Evolutionary conservation across 2,329 filamentous ascomycete species (phyloP), one percentile per base, ranked within the genome.

Genomic region (Calonectria pseudoreteaudii): DNA sequence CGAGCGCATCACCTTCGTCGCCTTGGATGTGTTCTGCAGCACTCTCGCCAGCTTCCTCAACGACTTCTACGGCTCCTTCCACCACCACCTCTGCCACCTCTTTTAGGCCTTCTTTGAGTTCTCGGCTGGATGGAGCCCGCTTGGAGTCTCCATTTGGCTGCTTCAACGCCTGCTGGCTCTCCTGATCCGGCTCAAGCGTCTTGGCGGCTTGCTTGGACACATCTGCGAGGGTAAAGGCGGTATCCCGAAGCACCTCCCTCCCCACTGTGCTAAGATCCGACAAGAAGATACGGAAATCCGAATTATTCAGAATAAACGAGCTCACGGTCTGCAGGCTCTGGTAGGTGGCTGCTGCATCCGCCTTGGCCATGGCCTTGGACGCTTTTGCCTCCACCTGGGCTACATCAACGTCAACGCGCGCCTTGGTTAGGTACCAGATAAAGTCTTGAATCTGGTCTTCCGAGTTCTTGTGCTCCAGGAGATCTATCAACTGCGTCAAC

Each of bases 381-480:
- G 81, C 80, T 41, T 80, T 78, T 2, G 79, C 79, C 8, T 75
- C 78, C 16, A 85, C 78, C 26, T 83, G 79, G 7, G 77, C 79
- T 9, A 81, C 74, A 53, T 85, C 83, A 1, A 84, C 74, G 7
- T 84, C 76, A 8, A 97, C 86, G 41, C 91, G 90, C n/a, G 95
- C 93, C 82, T 94, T 93, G 75, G 92, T 87, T 60, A 98, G 84
- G 79, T 93, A 95, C 95, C 95, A 98, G 49, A 98, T 88, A 76
- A 98, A 94, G 80, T 98, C 95, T 83, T 98, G 96, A 23, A 98
- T 91, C 83, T 98, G 94, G 84, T 98, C 95, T 20, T 91, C 85
- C 74, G 88, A 87, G 83, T 98, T 98, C 87, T 98, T 98, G 84
- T 95, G 89, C 70, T 91, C 88, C 58, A 98, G 83, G 8, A 98